Evolutionary conservation across 768 basidiomycete genomes (phyloP), one percentile per base, ranked within the genome.

Genomic region (Termitomyces sp.): DNA sequence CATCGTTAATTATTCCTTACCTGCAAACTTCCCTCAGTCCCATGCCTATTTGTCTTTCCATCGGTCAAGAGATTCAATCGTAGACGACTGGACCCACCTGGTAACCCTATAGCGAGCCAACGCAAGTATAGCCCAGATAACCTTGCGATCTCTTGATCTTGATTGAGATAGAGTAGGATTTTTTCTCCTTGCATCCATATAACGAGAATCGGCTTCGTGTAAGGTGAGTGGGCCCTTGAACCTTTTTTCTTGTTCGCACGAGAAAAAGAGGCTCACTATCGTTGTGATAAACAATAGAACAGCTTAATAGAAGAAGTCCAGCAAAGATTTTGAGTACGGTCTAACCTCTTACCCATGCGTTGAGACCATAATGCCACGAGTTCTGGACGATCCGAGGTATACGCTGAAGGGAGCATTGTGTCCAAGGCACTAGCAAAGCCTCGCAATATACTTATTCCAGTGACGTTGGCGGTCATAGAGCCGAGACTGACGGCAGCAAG

Each of bases 1-100:
- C 26, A 32, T 28, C 33, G 18, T 40, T 3, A 48, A 61, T 36
- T 35, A 33, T 30, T 67, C 47, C 58, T 30, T 4, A 73, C 74
- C 79, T 69, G 56, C 76, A 77, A 61, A 81, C 75, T 59, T 74
- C 74, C 56, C 82, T 81, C 66, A 81, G 79, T 13, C 75, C 75
- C 61, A 77, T 80, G 3, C 78, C 79, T 79, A 30, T 49, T 18
- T 48, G 6, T 4, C 14, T 30, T 36, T 14, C 9, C 18, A 5
- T 30, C 18, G 6, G 16, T 49, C 48, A 18, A n/a, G 28, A 20
- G 5, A 5, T 7, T 35, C 48, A 32, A 30, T 6, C 8, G 18
- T 14, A 7, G 23, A 14, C 9, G 6, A 52, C 36, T 4, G 12
- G 3, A 6, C 38, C 18, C 4, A 57, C 60, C 55, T n/a, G 60